These are phyloP conservation scores for Pochonia chlamydosporia DNA, from an alignment of 2,329 filamentous ascomycete genomes.

Conservation along the genomic window DNA sequence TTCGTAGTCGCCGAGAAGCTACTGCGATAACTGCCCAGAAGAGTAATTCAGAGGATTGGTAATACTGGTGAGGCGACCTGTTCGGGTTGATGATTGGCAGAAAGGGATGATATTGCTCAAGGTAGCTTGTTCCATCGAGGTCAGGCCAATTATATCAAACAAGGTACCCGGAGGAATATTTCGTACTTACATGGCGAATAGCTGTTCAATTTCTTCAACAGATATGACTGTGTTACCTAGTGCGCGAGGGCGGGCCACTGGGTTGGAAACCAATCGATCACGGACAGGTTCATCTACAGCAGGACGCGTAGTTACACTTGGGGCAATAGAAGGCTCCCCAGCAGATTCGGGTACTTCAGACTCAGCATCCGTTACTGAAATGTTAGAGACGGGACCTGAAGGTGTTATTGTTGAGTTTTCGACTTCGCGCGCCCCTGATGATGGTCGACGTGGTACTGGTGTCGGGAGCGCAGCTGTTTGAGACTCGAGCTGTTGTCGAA, in stretches of 20 bases:
- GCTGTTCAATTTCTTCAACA: background rate
- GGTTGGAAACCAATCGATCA: background rate
- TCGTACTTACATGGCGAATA: background rate
- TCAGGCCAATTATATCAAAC: background rate
- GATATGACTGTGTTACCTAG: background rate
- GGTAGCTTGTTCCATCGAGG: background rate
- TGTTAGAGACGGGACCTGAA: background rate
- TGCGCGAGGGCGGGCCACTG: background rate
- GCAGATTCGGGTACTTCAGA: background rate
- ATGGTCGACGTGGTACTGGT: background rate
- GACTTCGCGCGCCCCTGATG: background rate
- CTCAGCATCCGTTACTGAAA: background rate
- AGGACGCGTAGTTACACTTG: background rate
- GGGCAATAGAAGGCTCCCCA: background rate
- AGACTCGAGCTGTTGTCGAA: background rate
- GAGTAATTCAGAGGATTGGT: slow-evolving; percentile 3
- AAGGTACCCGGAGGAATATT: background rate
- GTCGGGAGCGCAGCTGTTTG: background rate
- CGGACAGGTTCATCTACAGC: background rate
- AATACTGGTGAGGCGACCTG: slow-evolving; percentile 2
- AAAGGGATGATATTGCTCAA: slow-evolving; percentile 1
- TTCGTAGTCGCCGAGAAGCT: background rate
- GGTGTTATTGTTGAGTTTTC: background rate
- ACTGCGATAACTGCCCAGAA: slow-evolving; percentile 9
- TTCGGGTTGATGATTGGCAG: background rate